Evolutionary conservation across 2,329 filamentous ascomycete genomes (phyloP).

Genomic region (Fusarium bactridioides): DNA sequence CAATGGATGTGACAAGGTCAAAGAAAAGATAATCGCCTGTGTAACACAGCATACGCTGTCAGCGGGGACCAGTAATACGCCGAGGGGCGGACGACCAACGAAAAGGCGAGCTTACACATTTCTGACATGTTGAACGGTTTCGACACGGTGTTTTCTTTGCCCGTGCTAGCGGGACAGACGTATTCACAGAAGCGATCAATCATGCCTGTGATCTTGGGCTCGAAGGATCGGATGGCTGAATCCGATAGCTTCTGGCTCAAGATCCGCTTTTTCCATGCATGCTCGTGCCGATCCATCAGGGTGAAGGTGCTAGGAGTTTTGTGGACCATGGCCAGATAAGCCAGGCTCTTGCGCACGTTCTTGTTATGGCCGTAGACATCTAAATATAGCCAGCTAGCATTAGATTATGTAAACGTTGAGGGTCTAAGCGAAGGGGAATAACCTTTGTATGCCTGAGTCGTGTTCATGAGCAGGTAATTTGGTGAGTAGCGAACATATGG

Average conservation of each 20-base stretch:
- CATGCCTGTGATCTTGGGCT: neutral
- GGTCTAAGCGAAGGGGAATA: neutral
- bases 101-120: neutral
- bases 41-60: neutral
- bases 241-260: constrained; percentile 2
- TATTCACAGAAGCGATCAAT: neutral
- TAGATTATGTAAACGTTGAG: neutral
- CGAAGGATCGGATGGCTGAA: neutral
- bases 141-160: neutral
- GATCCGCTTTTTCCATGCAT: constrained; percentile 1
- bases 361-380: constrained; percentile 1
- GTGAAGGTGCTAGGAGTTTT: neutral
- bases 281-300: neutral
- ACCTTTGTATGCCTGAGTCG: neutral
- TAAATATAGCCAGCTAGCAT: neutral
- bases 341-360: neutral
- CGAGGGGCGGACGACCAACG: neutral
- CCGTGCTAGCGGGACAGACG: neutral
- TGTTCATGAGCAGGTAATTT: neutral
- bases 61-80: neutral
- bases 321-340: neutral
- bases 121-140: neutral
- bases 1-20: neutral
- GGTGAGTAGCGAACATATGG: neutral
- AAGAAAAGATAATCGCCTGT: neutral